Evolutionary conservation across 2,329 filamentous ascomycete genomes (phyloP).

Genomic region (Ascocoryne sarcoides): DNA sequence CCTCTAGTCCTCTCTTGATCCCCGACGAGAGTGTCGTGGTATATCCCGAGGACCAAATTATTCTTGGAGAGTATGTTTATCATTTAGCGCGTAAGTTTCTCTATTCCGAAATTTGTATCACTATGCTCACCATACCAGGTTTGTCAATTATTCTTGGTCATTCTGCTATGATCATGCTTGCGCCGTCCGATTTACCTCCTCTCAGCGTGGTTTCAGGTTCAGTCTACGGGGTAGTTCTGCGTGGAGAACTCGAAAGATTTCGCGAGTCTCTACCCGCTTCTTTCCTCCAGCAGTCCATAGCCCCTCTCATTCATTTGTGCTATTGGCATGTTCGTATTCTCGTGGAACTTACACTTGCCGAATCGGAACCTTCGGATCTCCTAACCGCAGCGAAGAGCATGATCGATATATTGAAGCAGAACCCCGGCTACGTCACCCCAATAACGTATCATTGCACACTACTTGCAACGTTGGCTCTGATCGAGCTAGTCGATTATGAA

Average conservation of each 20-base stretch:
- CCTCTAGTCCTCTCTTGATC: slow-evolving; percentile 52
- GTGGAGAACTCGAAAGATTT: slow-evolving; percentile 55
- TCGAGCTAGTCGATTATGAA: slow-evolving; percentile 48
- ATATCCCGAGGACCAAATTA: slow-evolving; percentile 46
- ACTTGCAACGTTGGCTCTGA: slow-evolving; percentile 50
- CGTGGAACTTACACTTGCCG: slow-evolving; percentile 49
- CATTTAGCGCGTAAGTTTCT: slow-evolving; percentile 53
- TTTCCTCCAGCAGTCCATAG: slow-evolving; percentile 40
- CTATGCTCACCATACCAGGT: slow-evolving; percentile 31
- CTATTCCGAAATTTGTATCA: neutral
- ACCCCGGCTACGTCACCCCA: slow-evolving; percentile 48
- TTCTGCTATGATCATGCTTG: slow-evolving; percentile 38
- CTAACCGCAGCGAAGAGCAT: slow-evolving; percentile 52
- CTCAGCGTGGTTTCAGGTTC: slow-evolving; percentile 33
- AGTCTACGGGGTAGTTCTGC: slow-evolving; percentile 41
- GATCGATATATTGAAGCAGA: slow-evolving; percentile 46
- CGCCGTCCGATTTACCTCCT: slow-evolving; percentile 35
- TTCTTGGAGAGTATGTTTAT: slow-evolving; percentile 56
- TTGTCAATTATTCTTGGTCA: slow-evolving; percentile 51
- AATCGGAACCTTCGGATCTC: slow-evolving; percentile 46
- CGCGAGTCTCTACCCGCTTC: slow-evolving; percentile 53
- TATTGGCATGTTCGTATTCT: slow-evolving; percentile 65
- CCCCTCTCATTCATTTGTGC: slow-evolving; percentile 53
- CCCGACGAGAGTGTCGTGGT: slow-evolving; percentile 53
- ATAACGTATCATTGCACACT: slow-evolving; percentile 59